Conservation (phyloP, 139 green algal genomes). For the Auxenochlorella pyrenoidosa region DNA sequence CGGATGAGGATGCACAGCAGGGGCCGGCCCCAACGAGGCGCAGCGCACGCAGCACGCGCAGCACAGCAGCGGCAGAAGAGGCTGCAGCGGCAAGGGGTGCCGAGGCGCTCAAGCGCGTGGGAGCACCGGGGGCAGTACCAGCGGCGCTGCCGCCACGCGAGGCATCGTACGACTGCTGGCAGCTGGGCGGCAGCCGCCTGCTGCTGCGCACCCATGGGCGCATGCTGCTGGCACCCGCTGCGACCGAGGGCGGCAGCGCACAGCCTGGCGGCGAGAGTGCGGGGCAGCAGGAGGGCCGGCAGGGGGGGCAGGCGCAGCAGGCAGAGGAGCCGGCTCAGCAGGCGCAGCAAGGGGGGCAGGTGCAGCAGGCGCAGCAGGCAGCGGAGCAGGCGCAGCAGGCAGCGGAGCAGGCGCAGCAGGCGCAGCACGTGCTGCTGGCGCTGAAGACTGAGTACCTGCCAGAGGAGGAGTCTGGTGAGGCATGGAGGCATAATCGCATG, state of each 20-base stretch:
- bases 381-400: background rate
- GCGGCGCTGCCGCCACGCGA: background rate
- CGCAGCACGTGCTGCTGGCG: background rate
- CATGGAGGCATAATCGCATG: no score
- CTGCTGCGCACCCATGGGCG: constrained; percentile 33
- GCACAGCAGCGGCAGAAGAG: background rate
- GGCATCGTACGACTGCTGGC: constrained; percentile 28
- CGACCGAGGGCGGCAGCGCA: no score
- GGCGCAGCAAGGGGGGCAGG: background rate
- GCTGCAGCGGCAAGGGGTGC: background rate
- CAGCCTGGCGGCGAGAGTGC: background rate
- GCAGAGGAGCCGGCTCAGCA: background rate
- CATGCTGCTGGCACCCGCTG: background rate
- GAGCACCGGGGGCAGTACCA: background rate
- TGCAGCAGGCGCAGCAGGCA: background rate
- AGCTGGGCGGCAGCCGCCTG: constrained; percentile 30
- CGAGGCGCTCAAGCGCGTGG: background rate
- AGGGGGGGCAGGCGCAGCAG: background rate
- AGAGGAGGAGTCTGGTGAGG: background rate
- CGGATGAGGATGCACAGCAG: background rate
- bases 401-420: background rate
- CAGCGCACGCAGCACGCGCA: constrained; percentile 5
- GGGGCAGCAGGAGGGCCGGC: background rate
- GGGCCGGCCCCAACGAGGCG: background rate
- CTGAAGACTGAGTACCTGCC: constrained; percentile 26